These are phyloP conservation scores for Colletotrichum sp. DNA, from an alignment of 2,329 filamentous ascomycete species.

Conservation along the genomic window DNA sequence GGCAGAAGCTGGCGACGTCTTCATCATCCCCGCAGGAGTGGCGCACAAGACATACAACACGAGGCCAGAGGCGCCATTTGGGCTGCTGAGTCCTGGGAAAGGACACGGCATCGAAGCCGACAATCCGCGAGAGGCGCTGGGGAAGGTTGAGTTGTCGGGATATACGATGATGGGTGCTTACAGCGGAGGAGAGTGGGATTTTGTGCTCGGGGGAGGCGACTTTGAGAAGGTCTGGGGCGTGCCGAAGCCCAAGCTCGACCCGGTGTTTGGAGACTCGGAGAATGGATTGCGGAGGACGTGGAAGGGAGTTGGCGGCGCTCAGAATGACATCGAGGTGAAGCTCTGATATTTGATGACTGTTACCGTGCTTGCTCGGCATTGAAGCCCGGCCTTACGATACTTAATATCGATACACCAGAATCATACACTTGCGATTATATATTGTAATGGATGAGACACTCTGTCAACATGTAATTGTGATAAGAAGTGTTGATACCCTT, in stretches of 20 bases:
- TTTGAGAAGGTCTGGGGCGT: conserved; percentile 51
- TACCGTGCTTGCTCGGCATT: neutral
- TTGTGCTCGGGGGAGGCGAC: conserved; percentile 45
- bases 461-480: neutral
- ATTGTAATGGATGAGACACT: neutral
- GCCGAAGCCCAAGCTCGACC: conserved; percentile 49
- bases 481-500: too few relatives aligned
- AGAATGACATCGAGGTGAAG: neutral
- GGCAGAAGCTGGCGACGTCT: conserved; percentile 59
- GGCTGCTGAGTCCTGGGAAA: conserved; percentile 48
- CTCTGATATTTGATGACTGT: neutral
- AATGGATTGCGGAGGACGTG: conserved; percentile 35
- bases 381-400: neutral
- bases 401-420: neutral
- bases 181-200: conserved; percentile 54
- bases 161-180: conserved; percentile 56
- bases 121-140: conserved; percentile 39
- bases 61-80: conserved; percentile 33
- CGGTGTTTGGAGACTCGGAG: conserved; percentile 43
- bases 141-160: conserved; percentile 35
- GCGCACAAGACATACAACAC: conserved; percentile 59
- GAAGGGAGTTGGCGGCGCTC: conserved; percentile 35
- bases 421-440: neutral
- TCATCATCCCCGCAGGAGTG: conserved; percentile 61
- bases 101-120: conserved; percentile 36